Evolutionary conservation across 2,329 filamentous ascomycete species (phyloP), one percentile per base, ranked within the genome.

Genomic region (Venturia asperata): DNA sequence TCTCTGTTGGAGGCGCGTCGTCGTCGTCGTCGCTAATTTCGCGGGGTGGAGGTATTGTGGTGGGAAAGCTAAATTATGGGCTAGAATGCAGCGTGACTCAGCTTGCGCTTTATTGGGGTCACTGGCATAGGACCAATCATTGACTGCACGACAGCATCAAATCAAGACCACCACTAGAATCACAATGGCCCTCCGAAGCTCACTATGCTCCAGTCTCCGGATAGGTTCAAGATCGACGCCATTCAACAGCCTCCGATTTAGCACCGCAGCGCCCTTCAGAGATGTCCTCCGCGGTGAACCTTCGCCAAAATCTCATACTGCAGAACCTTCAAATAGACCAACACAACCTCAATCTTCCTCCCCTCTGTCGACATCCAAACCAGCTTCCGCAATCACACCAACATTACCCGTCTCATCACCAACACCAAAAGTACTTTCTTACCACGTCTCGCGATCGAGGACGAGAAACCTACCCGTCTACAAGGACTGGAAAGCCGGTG

Each of bases 381-480:
- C 39, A 34, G 60, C 58, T 63, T 66, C 70, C 0, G 71, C 74
- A 19, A 70, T 71, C 11, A 34, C 43, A 61, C 45, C 66, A 39
- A 61, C 13, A 62, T 17, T 67, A 66, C 55, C 68, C 75, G 65
- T 73, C 73, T 66, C 68, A 69, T n/a, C 70, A 70, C 66, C 21
- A 63, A 49, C 13, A 42, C 52, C 52, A 37, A 2, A 58, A 21
- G 11, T 30, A 61, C 75, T 85, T 39, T 82, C 85, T 13, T 96
- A 92, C 79, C 82, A 87, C 71, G 82, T 97, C 68, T 80, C 81
- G 63, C 87, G 91, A 67, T 93, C 91, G 3, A 78, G 81, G 1
- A 87, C 84, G 45, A 84, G 86, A 61, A 85, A 91, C 69, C 79
- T 94, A 2, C 86, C 91, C 30, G 83, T 97, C 56, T 99, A 97